phyloP scores from a whole-genome alignment of 2,329 filamentous ascomycete genomes.

The Rugonectria rugulosa region DNA sequence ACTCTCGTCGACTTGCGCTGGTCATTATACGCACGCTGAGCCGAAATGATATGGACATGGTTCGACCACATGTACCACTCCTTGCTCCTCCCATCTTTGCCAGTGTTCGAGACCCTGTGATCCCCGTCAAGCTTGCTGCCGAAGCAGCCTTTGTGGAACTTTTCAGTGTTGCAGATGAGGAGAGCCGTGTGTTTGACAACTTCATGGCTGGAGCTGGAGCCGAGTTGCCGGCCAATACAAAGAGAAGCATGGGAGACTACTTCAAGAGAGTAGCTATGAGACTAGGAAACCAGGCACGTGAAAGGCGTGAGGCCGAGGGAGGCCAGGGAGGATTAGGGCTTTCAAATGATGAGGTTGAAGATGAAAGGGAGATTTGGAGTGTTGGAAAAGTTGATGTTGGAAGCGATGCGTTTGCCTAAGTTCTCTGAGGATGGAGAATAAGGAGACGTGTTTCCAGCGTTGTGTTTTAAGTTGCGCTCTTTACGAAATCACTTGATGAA shows the following conservation, averaged over 20 bases:
- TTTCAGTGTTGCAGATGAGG: slow-evolving; percentile 89
- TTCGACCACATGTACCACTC: slow-evolving; percentile 80
- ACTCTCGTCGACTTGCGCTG: slow-evolving; percentile 85
- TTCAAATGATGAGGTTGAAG: slow-evolving; percentile 89
- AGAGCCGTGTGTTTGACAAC: slow-evolving; percentile 86
- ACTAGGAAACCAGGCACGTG: slow-evolving; percentile 84
- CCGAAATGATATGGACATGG: slow-evolving; percentile 79
- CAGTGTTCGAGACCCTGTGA: slow-evolving; percentile 87
- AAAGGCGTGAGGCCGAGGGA: slow-evolving; percentile 90
- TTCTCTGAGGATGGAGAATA: background rate
- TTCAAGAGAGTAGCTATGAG: slow-evolving; percentile 92
- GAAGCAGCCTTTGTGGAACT: slow-evolving; percentile 93
- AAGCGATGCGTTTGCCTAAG: slow-evolving; percentile 33
- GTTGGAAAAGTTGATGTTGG: slow-evolving; percentile 81
- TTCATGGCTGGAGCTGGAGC: slow-evolving; percentile 77
- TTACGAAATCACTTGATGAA: too few relatives aligned
- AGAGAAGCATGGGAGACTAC: slow-evolving; percentile 94
- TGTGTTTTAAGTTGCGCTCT: background rate
- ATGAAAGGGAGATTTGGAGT: slow-evolving; percentile 95
- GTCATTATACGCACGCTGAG: slow-evolving; percentile 88
- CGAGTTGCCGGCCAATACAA: slow-evolving; percentile 73
- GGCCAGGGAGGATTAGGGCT: slow-evolving; percentile 86
- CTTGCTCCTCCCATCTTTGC: slow-evolving; percentile 88
- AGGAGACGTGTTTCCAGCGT: background rate
- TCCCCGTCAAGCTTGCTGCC: slow-evolving; percentile 93